Conservation (phyloP, 192 early-diverging fungal species). For the Backusella morwellensis region DNA sequence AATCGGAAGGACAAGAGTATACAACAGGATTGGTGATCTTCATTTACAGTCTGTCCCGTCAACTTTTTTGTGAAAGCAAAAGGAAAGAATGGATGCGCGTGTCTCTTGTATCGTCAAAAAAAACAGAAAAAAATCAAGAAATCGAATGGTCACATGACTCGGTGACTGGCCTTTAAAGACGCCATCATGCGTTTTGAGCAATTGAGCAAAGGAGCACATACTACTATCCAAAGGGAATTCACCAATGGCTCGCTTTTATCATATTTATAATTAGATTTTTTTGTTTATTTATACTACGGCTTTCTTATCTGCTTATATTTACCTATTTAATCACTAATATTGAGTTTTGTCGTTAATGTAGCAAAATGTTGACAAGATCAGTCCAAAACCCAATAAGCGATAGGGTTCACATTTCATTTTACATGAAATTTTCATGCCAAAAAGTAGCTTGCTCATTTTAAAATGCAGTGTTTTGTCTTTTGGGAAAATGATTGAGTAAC, state of each 20-base stretch:
- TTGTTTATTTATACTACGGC: too few relatives aligned
- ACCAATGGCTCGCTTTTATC: too few relatives aligned
- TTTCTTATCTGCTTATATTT: too few relatives aligned
- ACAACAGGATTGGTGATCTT: constrained; percentile 5
- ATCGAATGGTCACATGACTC: not conserved
- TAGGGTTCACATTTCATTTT: not conserved
- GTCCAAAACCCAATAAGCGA: not conserved
- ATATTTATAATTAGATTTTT: too few relatives aligned
- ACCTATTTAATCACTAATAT: too few relatives aligned
- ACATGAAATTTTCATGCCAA: not conserved
- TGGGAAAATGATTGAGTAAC: too few relatives aligned
- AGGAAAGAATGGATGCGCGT: not conserved
- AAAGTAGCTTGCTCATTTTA: not conserved
- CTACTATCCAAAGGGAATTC: too few relatives aligned
- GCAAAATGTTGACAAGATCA: not conserved
- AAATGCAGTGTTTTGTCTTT: too few relatives aligned
- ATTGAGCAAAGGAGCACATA: too few relatives aligned
- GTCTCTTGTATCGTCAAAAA: not conserved
- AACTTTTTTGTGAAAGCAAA: not conserved
- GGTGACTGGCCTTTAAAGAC: not conserved
- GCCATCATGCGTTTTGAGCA: too few relatives aligned
- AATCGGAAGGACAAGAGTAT: constrained; percentile 6
- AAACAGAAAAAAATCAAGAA: not conserved
- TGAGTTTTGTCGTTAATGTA: not conserved
- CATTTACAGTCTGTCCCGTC: not conserved